Evolutionary conservation across 2,329 filamentous ascomycete genomes (phyloP).

Genomic region (Fusarium sp.): DNA sequence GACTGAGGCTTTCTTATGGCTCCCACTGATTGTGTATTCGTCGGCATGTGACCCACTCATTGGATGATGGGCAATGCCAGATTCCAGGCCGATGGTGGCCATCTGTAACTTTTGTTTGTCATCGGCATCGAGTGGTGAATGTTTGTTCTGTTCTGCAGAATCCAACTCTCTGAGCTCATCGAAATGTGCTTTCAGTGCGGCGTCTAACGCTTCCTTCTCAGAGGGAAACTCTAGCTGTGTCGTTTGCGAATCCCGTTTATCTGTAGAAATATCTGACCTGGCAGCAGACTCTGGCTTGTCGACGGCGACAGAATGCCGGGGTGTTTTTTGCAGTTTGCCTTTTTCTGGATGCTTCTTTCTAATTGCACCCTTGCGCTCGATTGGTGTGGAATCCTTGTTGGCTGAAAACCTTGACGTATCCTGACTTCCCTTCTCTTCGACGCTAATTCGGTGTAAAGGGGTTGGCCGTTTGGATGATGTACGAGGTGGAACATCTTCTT

Average conservation of each 20-base stretch:
- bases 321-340: not conserved
- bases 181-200: constrained; percentile 30
- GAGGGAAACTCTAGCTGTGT: constrained; percentile 18
- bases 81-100: not conserved
- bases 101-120: not conserved
- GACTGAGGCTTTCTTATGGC: not conserved
- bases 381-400: constrained; percentile 3
- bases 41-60: not conserved
- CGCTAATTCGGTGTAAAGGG: not conserved
- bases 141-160: constrained; percentile 1
- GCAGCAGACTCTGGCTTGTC: constrained; percentile 16
- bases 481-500: constrained; percentile 44
- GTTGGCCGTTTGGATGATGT: constrained; percentile 43
- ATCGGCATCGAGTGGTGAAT: not conserved
- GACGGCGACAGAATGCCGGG: constrained; percentile 8
- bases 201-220: constrained; percentile 31
- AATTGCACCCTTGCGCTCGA: constrained; percentile 33
- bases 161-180: constrained; percentile 31
- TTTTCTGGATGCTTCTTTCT: constrained; percentile 31
- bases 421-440: not conserved
- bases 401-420: not conserved
- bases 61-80: not conserved
- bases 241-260: not conserved
- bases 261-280: not conserved
- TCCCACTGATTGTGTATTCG: not conserved